Evolutionary conservation across 352 stramenopile species (phyloP).

Genomic region (Pythium apleroticum): DNA sequence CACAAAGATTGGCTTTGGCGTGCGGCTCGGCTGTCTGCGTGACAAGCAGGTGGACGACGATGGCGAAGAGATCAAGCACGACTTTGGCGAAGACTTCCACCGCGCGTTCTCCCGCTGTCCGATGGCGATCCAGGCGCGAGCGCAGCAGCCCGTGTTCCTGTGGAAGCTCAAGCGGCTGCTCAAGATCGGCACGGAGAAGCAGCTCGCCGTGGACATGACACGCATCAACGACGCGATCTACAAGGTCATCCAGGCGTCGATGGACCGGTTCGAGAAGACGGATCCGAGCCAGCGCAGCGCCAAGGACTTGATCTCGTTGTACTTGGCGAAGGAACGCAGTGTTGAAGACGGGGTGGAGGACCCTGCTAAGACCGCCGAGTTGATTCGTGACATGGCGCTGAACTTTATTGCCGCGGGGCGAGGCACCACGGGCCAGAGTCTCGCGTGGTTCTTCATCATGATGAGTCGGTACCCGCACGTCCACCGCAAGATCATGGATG

Average conservation of each 20-base stretch:
- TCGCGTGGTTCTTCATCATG: slow-evolving; percentile 80
- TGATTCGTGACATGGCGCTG: slow-evolving; percentile 69
- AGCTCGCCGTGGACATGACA: slow-evolving; percentile 27
- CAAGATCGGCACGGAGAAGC: slow-evolving; percentile 27
- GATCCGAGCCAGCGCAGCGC: background rate
- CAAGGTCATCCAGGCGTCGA: slow-evolving; percentile 31
- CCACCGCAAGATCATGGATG: slow-evolving; percentile 26
- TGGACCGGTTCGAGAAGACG: slow-evolving; percentile 10
- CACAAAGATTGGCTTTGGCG: slow-evolving; percentile 68
- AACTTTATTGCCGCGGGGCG: slow-evolving; percentile 79
- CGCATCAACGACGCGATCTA: slow-evolving; percentile 29
- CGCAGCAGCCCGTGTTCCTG: slow-evolving; percentile 29
- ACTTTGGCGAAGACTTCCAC: slow-evolving; percentile 30
- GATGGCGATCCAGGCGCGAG: slow-evolving; percentile 25
- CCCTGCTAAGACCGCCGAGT: slow-evolving; percentile 19
- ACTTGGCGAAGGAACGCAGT: slow-evolving; percentile 29
- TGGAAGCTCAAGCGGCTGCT: slow-evolving; percentile 32
- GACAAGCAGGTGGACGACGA: slow-evolving; percentile 24
- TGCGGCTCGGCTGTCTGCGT: slow-evolving; percentile 52
- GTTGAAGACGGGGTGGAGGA: slow-evolving; percentile 8
- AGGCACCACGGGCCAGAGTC: slow-evolving; percentile 70
- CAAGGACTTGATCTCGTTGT: slow-evolving; percentile 51
- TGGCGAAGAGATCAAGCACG: slow-evolving; percentile 24
- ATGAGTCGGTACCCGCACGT: slow-evolving; percentile 60
- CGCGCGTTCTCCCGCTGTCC: slow-evolving; percentile 25